phyloP scores from a whole-genome alignment of 441 rosid species.

The Pelargonium cotyledonis region DNA sequence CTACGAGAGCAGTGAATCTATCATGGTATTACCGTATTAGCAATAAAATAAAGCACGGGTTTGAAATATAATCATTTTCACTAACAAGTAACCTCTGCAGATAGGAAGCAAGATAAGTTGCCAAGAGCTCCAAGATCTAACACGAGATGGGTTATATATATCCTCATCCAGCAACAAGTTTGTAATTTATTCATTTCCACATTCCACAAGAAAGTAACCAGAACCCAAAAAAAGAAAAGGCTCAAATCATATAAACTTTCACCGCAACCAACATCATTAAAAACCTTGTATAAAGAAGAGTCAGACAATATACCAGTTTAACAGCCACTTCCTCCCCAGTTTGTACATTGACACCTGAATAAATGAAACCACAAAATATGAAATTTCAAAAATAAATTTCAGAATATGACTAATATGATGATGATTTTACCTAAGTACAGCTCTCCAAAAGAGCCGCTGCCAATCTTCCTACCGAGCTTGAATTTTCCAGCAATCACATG shows the following conservation, averaged over 20 bases:
- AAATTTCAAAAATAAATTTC: not conserved
- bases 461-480: slow-evolving; percentile 93
- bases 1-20: not conserved
- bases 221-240: not conserved
- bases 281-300: not conserved
- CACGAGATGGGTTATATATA: not conserved
- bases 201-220: not conserved
- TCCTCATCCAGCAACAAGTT: not conserved
- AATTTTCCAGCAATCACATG: slow-evolving; percentile 86
- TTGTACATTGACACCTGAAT: slow-evolving; percentile 81
- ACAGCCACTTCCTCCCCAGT: slow-evolving; percentile 98
- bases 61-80: not conserved
- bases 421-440: slow-evolving; percentile 66
- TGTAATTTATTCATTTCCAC: slow-evolving; percentile 4
- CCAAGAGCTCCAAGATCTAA: not conserved
- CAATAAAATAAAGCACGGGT: not conserved
- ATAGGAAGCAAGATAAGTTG: not conserved
- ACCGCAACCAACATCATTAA: not conserved
- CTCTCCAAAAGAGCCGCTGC: slow-evolving; percentile 96
- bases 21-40: too few species aligned
- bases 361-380: slow-evolving; percentile 19
- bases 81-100: not conserved
- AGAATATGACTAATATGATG: not conserved
- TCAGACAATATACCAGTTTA: slow-evolving; percentile 59
- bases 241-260: not conserved